Evolutionary conservation across 768 basidiomycete species (phyloP), one percentile per base, ranked within the genome.

Genomic region (Lanmaoa rubissima): DNA sequence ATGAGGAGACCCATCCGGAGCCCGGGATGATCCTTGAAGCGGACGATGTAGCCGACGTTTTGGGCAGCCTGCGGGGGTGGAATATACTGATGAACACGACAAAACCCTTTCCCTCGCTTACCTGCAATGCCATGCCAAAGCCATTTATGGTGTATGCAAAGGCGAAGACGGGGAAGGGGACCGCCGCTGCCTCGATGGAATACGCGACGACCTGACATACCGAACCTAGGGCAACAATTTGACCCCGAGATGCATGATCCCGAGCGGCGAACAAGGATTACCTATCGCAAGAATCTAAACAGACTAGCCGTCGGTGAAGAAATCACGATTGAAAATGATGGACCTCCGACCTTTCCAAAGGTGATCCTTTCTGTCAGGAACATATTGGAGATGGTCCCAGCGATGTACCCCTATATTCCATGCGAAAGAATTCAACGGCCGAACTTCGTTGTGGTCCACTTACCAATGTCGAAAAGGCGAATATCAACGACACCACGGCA

Each of bases 401-500:
- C 40, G 6, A 83, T 49, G 57, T 76, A 81, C 0, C 81, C 75
- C 74, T 77, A 45, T 8, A 35, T 21, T 36, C 10, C 6, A 46
- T 12, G 11, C 47, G 14, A n/a, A 32, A 17, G 54, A 53, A 19
- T 43, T 55, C 74, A 74, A 72, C 17, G 9, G 26, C 5, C 14
- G 24, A 35, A 12, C 12, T 13, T 28, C 21, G 16, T 16, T n/a
- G 14, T 14, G 13, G 46, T 36, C 47, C 9, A 42, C 75, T 51
- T 63, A 78, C 78, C 17, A 79, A 36, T 48, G 74, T 78, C 40
- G 73, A 71, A 51, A 75, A 73, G 34, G 86, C 73, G 67, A 86
- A 87, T 26, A 84, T 71, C n/a, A 84, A 59, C 1, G 83, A 84
- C 17, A 85, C 82, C 10, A 78, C 52, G 1, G 77, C 70, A 62